Evolutionary conservation across 75 land plant genomes (phyloP), one percentile per base, ranked within the genome.

Genomic region (Adiantum capillusveneris): DNA sequence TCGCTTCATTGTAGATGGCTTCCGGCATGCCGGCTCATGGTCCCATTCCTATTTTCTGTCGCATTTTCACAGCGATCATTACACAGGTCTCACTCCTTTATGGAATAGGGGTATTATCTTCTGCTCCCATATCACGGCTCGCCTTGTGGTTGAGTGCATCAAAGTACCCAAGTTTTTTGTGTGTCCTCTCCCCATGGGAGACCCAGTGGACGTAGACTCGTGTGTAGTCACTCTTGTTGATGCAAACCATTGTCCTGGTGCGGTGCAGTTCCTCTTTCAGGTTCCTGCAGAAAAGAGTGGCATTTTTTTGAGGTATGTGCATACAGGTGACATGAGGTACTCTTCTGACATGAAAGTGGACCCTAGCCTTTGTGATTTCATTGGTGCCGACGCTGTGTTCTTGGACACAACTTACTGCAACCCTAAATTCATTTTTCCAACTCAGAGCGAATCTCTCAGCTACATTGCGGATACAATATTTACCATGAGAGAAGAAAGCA

Each of bases 191-290:
- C 39, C 79, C 1, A 24, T 86, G 18, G 60, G 63, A 0, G 63
- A 66, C 27, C 53, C 62, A 0, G 69, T 81, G 13, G 0, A 16
- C 3, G 79, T 89, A 24, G 98, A 93, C 57, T 90, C 76, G 6
- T 74, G 78, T 19, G 78, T 82, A 25, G 80, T 94, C 22, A 64
- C 64, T 0, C 70, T 84, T 0, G 64, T 94, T 19, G 96, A 89
- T 6, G 98, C 98, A 24, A 89, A 94, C 64, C 98, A 94, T 71
- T 94, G 96, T 71, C 96, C 98, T 5, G 98, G 96, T 12, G 96
- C 96, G 0, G 98, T 86, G 17, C 91, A 84, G 68, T 31, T 70
- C 20, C 54, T 77, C 18, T 84, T 91, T 29, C 74, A 65, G 58
- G 75, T 72, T 51, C 77, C 73, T 13, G 11, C 36, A 12, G n/a